Percentiles rank a stretch among this genome's conserved stretches.
These are phyloP conservation scores for Fusarium protoensiforme DNA, from an alignment of 2,329 filamentous ascomycete genomes.

Conservation along the genomic window DNA sequence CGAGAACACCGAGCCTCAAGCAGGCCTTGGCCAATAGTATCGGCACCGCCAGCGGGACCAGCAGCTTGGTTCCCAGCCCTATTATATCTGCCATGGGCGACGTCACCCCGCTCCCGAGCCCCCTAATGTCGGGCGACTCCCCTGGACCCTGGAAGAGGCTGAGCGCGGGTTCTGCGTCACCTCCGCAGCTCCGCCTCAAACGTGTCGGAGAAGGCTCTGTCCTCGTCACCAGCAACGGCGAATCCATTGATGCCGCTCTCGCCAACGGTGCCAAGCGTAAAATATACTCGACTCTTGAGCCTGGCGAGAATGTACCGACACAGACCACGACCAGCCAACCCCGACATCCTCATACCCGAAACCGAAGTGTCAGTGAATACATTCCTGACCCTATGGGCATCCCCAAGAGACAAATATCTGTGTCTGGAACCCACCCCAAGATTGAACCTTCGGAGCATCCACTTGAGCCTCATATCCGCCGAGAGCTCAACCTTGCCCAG, in stretches of 20 bases:
- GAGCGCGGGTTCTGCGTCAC: conserved; percentile 58
- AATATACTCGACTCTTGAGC: conserved; percentile 56
- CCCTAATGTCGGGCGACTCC: conserved; percentile 73
- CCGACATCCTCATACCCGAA: conserved; percentile 66
- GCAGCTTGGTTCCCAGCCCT: conserved; percentile 77
- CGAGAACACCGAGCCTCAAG: conserved; percentile 71
- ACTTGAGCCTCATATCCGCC: conserved; percentile 66
- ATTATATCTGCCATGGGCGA: conserved; percentile 81
- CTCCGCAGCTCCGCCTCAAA: conserved; percentile 43
- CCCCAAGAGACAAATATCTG: conserved; percentile 77
- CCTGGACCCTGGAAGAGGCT: conserved; percentile 74
- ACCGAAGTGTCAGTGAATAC: conserved; percentile 91
- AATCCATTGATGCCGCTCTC: conserved; percentile 62
- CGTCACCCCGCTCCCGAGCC: conserved; percentile 82
- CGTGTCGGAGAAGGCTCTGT: conserved; percentile 51
- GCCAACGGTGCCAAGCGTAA: conserved; percentile 67
- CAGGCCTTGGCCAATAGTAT: conserved; percentile 63
- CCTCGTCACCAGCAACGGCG: conserved; percentile 62
- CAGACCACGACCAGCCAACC: conserved; percentile 47
- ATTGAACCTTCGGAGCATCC: conserved; percentile 44
- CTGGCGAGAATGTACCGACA: conserved; percentile 48
- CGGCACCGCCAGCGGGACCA: conserved; percentile 65
- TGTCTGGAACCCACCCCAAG: conserved; percentile 70
- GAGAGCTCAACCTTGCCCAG: conserved; percentile 84
- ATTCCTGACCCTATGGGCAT: conserved; percentile 76